Evolutionary conservation across 192 early-diverging fungal species (phyloP), one percentile per base, ranked within the genome.

Genomic region (Entomortierella beljakovae): DNA sequence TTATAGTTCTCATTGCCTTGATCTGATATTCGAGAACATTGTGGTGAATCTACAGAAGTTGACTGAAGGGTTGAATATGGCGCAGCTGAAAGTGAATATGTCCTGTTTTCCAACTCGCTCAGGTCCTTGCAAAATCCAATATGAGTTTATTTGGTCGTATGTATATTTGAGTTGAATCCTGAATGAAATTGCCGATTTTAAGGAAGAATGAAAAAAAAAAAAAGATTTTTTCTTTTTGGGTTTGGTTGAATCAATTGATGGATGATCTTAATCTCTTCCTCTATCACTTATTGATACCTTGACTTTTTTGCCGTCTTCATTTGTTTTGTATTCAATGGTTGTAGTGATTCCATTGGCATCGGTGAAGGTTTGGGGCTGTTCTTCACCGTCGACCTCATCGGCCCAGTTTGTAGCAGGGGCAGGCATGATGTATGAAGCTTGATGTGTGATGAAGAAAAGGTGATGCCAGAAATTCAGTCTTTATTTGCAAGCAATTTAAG

Each of bases 241-340:
- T 51, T 18, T 10, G 6, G 49, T 53, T 26, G 2, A 28, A 13
- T 26, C 28, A 28, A 26, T n/a, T 5, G 6, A 26, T 4, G 28
- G 51, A 53, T 6, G 28, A 53, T 53, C 18, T 29, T n/a, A 29
- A 29, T 26, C 54, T 29, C 18, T 33, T 32, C 54, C 46, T n/a
- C n/a, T n/a, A n/a, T n/a, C n/a, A n/a, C n/a, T n/a, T n/a, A n/a
- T n/a, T n/a, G n/a, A 32, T 86, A 91, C 90, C 84, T 94, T 96
- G 53, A 98, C 95, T 84, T 91, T 94, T 79, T 95, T 93, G 74
- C 96, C 95, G 50, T 95, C 93, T 28, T 95, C 95, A 67, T 96
- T 97, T n/a, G 84, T 82, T 63, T 85, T 87, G 84, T 92, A 90
- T 84, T 95, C 92, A 42, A 93, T 88, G 56, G 94, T 86, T 9